Evolutionary conservation across 192 early-diverging fungal species (phyloP), one percentile per base, ranked within the genome.

Genomic region (Coemansia guatemalensis): DNA sequence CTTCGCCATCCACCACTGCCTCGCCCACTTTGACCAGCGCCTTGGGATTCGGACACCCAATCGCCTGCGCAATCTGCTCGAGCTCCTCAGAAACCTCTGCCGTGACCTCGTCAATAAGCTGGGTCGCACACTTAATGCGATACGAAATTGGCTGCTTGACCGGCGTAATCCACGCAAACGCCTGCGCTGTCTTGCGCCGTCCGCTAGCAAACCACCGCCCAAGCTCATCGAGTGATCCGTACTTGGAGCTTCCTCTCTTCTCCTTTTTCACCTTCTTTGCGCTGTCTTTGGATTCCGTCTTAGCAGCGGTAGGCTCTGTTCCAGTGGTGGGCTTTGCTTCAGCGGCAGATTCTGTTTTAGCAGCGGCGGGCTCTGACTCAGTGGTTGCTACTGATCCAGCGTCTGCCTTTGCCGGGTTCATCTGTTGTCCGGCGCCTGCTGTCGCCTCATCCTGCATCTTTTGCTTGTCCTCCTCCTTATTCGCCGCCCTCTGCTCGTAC

Each of bases 121-220:
- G 20, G 8, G 30, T 41, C 56, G 30, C 21, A n/a, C 12, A 35
- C 35, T 8, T 18, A n/a, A 35, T 58, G 56, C 3, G 21, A 20
- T 8, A 33, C 21, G 30, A 23, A 6, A 62, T 1, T 51, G 56
- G 65, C 49, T 22, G 29, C 53, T 23, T 21, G 1, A 78, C 63
- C 0, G 75, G 75, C 1, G 93, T 86, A 1, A 95, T 58, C 86
- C 86, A 95, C 26, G 85, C 89, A 44, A 84, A 84, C 5, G 92
- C 93, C 6, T 65, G 76, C 2, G 94, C 88, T 56, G 89, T 85
- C 84, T 97, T 97, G 61, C 94, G 87, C 33, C 87, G 84, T 4
- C 90, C 95, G 21, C 81, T 75, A 0, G 91, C 88, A 72, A 85
- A 88, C 24, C 89, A 86, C 35, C 93, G 80, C 7, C 92, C 92